phyloP scores from a whole-genome alignment of 768 basidiomycete genomes.

The Gyrodon lividus region DNA sequence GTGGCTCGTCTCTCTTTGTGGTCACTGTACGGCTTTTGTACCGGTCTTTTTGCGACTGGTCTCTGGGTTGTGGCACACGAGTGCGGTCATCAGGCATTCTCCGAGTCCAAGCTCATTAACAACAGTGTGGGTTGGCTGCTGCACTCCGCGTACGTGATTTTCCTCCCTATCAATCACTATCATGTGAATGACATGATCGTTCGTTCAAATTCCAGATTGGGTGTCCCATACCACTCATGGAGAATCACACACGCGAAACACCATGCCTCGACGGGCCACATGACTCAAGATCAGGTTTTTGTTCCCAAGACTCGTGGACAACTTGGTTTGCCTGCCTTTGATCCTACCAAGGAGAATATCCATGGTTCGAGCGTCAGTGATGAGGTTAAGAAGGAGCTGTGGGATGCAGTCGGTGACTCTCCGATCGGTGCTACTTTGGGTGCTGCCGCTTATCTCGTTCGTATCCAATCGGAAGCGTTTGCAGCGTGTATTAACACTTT shows the following conservation, averaged over 20 bases:
- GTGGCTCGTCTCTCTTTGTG: constrained; percentile 66
- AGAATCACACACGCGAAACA: constrained; percentile 92
- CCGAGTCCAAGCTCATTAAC: constrained; percentile 88
- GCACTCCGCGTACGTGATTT: constrained; percentile 72
- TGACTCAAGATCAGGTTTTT: constrained; percentile 95
- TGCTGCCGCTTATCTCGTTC: constrained; percentile 59
- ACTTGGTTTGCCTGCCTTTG: constrained; percentile 59
- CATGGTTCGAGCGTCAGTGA: constrained; percentile 63
- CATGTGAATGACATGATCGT: constrained; percentile 22
- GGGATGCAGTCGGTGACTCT: constrained; percentile 89
- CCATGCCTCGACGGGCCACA: constrained; percentile 91
- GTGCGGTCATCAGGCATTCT: constrained; percentile 96
- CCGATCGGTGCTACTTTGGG: constrained; percentile 67
- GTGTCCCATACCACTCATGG: constrained; percentile 98
- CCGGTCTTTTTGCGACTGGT: constrained; percentile 87
- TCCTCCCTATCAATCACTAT: constrained; percentile 5
- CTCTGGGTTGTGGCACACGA: constrained; percentile 95
- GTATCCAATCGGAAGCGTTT: constrained; percentile 14
- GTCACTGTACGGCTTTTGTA: constrained; percentile 77
- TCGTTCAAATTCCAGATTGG: constrained; percentile 52
- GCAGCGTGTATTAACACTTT: background rate
- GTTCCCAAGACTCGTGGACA: constrained; percentile 88
- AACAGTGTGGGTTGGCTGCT: constrained; percentile 90
- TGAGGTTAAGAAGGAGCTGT: constrained; percentile 69
- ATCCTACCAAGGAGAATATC: constrained; percentile 65